Evolutionary conservation across 1,284 basidiomycete species (phyloP), one percentile per base, ranked within the genome.

Genomic region (Ceratobasidium sp.): DNA sequence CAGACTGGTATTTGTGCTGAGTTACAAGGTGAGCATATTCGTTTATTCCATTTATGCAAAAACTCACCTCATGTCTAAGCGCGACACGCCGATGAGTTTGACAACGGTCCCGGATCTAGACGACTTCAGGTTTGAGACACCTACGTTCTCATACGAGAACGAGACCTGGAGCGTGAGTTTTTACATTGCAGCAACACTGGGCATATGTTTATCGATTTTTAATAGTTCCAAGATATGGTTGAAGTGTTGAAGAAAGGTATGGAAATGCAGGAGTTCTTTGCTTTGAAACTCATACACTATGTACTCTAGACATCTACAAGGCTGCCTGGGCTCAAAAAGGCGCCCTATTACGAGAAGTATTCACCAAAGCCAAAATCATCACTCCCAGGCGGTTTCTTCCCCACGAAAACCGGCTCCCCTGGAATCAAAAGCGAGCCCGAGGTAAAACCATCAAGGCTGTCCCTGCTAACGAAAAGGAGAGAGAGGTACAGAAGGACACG

Each of bases 81-180:
- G 86, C 68, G 87, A 88, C 66, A 85, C 83, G 76, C 81, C 85
- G 33, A 86, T 85, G 80, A 84, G 84, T 33, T 82, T 86, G 66
- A 85, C 86, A 2, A 75, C 77, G 5, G 56, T 77, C 31, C 77
- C 77, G 3, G 85, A 89, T 76, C 81, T 88, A 39, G 87, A 86
- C 80, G 87, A 88, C 78, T 84, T 89, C 76, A 85, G 85, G 42
- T 86, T 88, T 81, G 82, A 84, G 60, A 85, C 85, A 15, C 88
- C 88, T 3, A 81, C 82, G 15, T 83, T 98, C 64, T 91, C 93
- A 81, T 97, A 95, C 83, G 89, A 90, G 79, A 95, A 97, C 82
- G 91, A 94, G 83, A 96, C 95, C 0, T 95, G 91, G 90, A 94
- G 92, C 83, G 92, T 94, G 83, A 80, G 92, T 81, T 0, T 82